Evolutionary conservation across 345 rosid species (phyloP).

Genomic region (Odontarrhena argentea): DNA sequence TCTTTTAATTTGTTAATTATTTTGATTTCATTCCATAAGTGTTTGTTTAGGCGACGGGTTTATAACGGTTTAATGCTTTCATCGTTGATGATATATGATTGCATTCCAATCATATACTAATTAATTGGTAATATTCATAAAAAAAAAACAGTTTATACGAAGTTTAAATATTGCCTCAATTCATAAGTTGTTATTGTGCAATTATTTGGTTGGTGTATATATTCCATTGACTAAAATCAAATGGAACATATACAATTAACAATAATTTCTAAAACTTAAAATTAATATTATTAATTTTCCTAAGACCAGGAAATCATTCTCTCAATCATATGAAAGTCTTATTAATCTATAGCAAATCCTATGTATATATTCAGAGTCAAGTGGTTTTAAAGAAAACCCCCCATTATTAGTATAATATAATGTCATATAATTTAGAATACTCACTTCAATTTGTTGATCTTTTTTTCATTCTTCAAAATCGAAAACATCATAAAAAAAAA

Average conservation of each 20-base stretch:
- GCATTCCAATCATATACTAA: too few species aligned
- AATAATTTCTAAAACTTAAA: constrained; percentile 6
- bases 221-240: constrained; percentile 28
- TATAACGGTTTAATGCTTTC: too few species aligned
- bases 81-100: too few species aligned
- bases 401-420: neutral
- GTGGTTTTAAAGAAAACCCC: neutral
- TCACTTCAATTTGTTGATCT: constrained; percentile 6
- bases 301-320: neutral
- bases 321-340: constrained; percentile 27
- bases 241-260: constrained; percentile 21
- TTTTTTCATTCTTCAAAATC: neutral
- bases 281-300: neutral
- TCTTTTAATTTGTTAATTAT: too few species aligned
- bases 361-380: constrained; percentile 4
- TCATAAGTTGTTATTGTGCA: constrained; percentile 23
- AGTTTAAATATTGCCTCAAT: constrained; percentile 14
- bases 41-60: too few species aligned
- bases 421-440: constrained; percentile 1
- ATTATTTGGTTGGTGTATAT: constrained; percentile 36
- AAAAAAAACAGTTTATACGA: neutral
- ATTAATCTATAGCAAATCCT: neutral
- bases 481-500: neutral
- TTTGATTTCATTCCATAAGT: too few species aligned
- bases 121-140: neutral